Conservation (phyloP, 1,284 basidiomycete species). For the Calocybe gambosa region DNA sequence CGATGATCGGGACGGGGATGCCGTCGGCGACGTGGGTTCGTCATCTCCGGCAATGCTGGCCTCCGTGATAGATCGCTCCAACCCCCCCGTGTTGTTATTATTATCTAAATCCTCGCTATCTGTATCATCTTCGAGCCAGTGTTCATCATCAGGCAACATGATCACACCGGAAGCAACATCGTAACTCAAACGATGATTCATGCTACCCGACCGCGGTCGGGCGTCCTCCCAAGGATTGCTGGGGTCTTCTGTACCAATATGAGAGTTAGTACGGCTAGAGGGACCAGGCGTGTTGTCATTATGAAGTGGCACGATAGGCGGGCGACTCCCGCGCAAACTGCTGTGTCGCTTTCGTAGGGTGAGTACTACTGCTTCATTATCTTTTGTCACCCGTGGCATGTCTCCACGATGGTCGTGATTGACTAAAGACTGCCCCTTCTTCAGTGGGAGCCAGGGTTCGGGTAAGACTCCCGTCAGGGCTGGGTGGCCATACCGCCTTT, state of each 20-base stretch:
- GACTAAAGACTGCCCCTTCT: conserved; percentile 69
- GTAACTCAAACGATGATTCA: conserved; percentile 65
- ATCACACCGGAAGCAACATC: conserved; percentile 80
- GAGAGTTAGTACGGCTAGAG: conserved; percentile 7
- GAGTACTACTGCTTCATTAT: conserved; percentile 65
- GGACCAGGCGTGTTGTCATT: conserved; percentile 12
- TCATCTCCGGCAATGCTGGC: conserved; percentile 19
- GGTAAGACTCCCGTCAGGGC: conserved; percentile 85
- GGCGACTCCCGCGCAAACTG: conserved; percentile 27
- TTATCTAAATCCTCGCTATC: conserved; percentile 29
- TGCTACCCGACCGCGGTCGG: conserved; percentile 14
- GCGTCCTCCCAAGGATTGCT: conserved; percentile 55
- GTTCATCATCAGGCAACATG: conserved; percentile 71
- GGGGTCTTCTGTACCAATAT: conserved; percentile 14
- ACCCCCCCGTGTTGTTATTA: conserved; percentile 20
- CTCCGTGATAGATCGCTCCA: conserved; percentile 24
- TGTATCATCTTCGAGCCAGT: conserved; percentile 56
- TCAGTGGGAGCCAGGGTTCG: conserved; percentile 85
- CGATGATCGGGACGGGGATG: conserved; percentile 29
- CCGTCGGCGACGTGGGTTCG: conserved; percentile 11
- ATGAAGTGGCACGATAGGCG: conserved; percentile 6
- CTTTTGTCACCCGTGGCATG: conserved; percentile 26
- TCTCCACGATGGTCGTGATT: conserved; percentile 40
- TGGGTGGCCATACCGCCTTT: conserved; percentile 85
- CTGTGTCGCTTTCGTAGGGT: conserved; percentile 67